Evolutionary conservation across 805 yeast species (phyloP).

Genomic region (Candida nanaspora): DNA sequence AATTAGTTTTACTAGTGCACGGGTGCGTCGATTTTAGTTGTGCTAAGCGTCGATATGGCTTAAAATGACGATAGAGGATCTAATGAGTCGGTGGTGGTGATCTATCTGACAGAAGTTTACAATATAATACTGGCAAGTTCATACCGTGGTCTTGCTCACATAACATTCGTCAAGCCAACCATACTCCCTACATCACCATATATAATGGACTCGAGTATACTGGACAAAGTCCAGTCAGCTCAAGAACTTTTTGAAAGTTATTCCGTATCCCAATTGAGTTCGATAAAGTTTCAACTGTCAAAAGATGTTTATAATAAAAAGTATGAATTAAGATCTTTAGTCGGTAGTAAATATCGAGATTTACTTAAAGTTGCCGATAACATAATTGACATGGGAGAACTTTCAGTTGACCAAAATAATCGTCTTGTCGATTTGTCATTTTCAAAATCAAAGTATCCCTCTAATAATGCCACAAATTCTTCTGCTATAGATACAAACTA

Average conservation of each 20-base stretch:
- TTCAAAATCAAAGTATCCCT: slow-evolving; percentile 18
- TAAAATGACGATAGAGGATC: no score
- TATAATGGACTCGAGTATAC: no score
- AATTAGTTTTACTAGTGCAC: no score
- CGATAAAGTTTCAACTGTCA: slow-evolving; percentile 12
- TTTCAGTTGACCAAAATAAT: slow-evolving; percentile 18
- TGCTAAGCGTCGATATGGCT: no score
- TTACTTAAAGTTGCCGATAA: slow-evolving; percentile 29
- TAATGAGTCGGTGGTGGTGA: no score
- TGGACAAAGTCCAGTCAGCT: not conserved
- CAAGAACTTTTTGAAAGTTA: slow-evolving; percentile 5
- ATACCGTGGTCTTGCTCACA: no score
- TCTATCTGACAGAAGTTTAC: no score
- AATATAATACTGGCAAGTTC: no score
- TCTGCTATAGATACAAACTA: slow-evolving; percentile 3
- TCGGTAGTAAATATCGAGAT: slow-evolving; percentile 29
- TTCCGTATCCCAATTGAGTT: slow-evolving; percentile 22
- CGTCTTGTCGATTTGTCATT: slow-evolving; percentile 21
- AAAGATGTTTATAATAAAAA: slow-evolving; percentile 15
- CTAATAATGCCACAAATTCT: not conserved
- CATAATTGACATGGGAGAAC: slow-evolving; percentile 25
- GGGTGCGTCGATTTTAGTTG: no score
- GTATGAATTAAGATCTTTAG: slow-evolving; percentile 21
- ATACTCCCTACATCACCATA: no score
- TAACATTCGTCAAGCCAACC: no score